Base-by-base conservation (phyloP, 1,139 yeast genomes). In the Blastobotrys apis region DNA sequence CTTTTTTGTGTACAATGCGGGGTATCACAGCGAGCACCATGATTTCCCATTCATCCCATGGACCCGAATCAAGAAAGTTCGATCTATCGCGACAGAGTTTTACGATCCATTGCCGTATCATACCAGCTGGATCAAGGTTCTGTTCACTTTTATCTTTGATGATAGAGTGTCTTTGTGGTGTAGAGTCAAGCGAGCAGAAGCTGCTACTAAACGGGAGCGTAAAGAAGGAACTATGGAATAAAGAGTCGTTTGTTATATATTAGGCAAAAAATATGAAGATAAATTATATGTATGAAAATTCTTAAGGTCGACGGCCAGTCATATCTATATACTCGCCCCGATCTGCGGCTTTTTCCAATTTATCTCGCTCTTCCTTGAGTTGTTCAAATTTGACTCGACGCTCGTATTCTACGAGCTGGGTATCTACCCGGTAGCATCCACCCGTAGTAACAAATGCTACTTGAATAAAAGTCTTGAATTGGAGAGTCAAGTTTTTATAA, bases 11-110 rank as follows among this genome's bases (percentile, higher is more conserved):
- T 88, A 95, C 90, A 88, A 88, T 57, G 96, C 87, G 8, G 97
- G 97, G 1, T 80, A 86, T 62, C 97, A 88, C 63, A 87, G 84
- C 59, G 97, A 88, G 65, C 97, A 88, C 64, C 97, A 88, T 59
- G 97, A 88, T 65, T 88, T 88, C 71, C 97, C 97, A 1, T 88
- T 80, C 62, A 76, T 88, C 55, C 92, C 97, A 0, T 88, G 97
- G 97, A 75, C 94, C 1, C 78, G 81, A 51, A 70, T 88, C 42
- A 86, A 86, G 33, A 68, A 74, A 48, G 68, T 88, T 33, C 73
- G 84, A 48, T 62, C 67, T 39, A 75, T 85, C 37, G 96, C 96
- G 1, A 62, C 74, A 13, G 97, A 88, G 58, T 88, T 84, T 61
- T 88, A 88, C 62, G 84, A 77, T 42, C 86, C 87, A 1, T 72